Evolutionary conservation across 1,284 basidiomycete genomes (phyloP).

Genomic region (Cutaneotrichosporon sp.): DNA sequence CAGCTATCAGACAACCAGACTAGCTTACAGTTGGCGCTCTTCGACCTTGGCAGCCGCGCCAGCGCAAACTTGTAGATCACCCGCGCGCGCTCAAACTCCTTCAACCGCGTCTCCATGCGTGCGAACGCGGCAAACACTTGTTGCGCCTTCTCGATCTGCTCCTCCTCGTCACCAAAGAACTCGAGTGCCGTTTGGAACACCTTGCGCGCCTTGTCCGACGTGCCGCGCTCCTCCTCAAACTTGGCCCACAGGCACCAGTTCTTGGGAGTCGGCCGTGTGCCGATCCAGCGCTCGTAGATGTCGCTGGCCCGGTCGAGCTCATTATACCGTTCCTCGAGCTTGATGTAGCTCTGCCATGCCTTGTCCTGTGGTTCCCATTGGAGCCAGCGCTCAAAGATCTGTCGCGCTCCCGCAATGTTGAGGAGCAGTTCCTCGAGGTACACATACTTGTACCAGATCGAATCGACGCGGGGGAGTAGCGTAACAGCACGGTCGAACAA

Average conservation of each 20-base stretch:
- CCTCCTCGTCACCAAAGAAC: conserved; percentile 96
- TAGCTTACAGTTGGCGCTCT: conserved; percentile 63
- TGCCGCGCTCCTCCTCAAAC: conserved; percentile 88
- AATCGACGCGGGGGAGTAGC: conserved; percentile 86
- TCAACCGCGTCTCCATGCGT: conserved; percentile 93
- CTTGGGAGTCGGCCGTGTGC: conserved; percentile 85
- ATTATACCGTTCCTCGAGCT: conserved; percentile 89
- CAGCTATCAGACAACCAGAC: conserved; percentile 7
- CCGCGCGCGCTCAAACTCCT: conserved; percentile 93
- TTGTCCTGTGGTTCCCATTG: conserved; percentile 99
- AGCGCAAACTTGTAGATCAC: conserved; percentile 99
- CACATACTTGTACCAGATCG: conserved; percentile 97
- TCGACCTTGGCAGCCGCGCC: conserved; percentile 82
- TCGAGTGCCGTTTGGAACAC: conserved; percentile 96
- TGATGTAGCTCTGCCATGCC: conserved; percentile 97
- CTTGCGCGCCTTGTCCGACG: conserved; percentile 85
- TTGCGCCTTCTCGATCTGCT: conserved; percentile 95
- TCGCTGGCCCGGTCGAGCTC: conserved; percentile 88
- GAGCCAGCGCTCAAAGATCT: conserved; percentile 99
- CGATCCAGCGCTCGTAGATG: conserved; percentile 94
- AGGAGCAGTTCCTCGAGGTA: conserved; percentile 96
- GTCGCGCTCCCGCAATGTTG: conserved; percentile 90
- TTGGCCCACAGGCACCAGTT: conserved; percentile 97
- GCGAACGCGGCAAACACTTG: conserved; percentile 90
- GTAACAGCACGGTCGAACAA: conserved; percentile 96